A percentile compares a stretch with the other conserved stretches of the same genome.
Evolutionary conservation across 129 eudicot species (phyloP).

Genomic region (Helichrysum umbraculigerum): DNA sequence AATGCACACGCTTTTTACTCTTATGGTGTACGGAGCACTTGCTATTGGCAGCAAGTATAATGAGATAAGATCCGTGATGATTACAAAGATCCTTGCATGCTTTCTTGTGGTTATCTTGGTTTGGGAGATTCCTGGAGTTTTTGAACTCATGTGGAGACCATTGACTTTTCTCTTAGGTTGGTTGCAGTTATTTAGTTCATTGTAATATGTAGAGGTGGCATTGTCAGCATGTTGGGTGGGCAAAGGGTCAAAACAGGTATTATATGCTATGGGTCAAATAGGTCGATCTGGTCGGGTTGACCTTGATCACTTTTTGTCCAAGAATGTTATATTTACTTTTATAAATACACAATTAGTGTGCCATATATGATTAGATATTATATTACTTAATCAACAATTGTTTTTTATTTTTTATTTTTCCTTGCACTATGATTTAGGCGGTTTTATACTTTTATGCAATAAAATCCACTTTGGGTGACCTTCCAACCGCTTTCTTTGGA

Average conservation of each 20-base stretch:
- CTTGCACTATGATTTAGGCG: background rate
- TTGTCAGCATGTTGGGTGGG: background rate
- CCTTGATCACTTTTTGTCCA: background rate
- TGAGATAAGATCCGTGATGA: slow-evolving; percentile 83
- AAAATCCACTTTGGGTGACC: no score
- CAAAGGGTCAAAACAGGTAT: background rate
- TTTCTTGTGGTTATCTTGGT: slow-evolving; percentile 68
- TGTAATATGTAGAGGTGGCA: background rate
- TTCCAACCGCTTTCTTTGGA: no score
- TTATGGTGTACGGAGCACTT: slow-evolving; percentile 94
- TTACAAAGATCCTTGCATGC: slow-evolving; percentile 59
- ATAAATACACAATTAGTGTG: background rate
- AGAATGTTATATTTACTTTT: background rate
- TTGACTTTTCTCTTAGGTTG: slow-evolving; percentile 66
- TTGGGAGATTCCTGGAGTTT: slow-evolving; percentile 93
- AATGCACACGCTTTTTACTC: slow-evolving; percentile 90
- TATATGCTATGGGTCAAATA: background rate
- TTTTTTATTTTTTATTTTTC: no score
- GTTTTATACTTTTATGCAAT: no score
- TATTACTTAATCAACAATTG: no score
- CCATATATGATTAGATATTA: background rate
- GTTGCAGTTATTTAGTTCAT: slow-evolving; percentile 9
- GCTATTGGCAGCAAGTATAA: slow-evolving; percentile 84
- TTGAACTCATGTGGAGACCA: slow-evolving; percentile 80
- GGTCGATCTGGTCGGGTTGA: background rate